Evolutionary conservation across 495 filamentous ascomycete genomes (phyloP).

Genomic region (Halenospora varia): DNA sequence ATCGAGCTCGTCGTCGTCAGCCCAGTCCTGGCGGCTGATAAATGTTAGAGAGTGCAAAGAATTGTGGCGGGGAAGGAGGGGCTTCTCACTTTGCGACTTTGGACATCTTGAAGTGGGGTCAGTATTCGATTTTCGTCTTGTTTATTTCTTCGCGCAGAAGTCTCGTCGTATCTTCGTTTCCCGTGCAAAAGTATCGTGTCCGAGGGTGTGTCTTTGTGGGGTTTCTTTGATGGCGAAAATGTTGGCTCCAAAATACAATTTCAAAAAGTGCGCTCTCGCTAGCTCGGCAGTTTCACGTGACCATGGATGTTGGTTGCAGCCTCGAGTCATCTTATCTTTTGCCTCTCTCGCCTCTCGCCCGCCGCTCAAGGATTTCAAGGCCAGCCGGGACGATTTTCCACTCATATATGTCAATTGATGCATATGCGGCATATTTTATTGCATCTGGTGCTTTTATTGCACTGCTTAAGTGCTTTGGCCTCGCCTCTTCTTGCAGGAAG

Average conservation of each 20-base stretch:
- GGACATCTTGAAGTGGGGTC: constrained; percentile 22
- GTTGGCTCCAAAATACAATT: neutral
- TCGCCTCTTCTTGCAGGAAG: constrained; percentile 3
- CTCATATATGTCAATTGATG: neutral
- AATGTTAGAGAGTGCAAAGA: constrained; percentile 12
- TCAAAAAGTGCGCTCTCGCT: neutral
- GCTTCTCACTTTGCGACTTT: constrained; percentile 22
- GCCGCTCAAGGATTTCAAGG: neutral
- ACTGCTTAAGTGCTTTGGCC: constrained; percentile 10
- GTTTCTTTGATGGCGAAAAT: neutral
- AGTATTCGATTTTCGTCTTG: neutral
- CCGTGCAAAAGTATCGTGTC: too few relatives aligned
- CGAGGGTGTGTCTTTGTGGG: too few relatives aligned
- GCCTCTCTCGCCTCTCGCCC: too few relatives aligned
- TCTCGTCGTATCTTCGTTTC: too few relatives aligned
- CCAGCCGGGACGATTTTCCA: neutral
- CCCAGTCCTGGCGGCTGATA: constrained; percentile 66
- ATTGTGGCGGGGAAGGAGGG: neutral
- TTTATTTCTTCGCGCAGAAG: neutral
- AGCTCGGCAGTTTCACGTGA: too few relatives aligned
- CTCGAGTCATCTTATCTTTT: too few relatives aligned
- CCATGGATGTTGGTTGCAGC: too few relatives aligned
- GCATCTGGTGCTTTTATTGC: neutral
- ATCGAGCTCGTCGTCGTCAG: constrained; percentile 89
- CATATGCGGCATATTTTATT: constrained; percentile 1